Base-by-base conservation (phyloP, 306 rosid genomes). In the Lathyrus oleraceus region DNA sequence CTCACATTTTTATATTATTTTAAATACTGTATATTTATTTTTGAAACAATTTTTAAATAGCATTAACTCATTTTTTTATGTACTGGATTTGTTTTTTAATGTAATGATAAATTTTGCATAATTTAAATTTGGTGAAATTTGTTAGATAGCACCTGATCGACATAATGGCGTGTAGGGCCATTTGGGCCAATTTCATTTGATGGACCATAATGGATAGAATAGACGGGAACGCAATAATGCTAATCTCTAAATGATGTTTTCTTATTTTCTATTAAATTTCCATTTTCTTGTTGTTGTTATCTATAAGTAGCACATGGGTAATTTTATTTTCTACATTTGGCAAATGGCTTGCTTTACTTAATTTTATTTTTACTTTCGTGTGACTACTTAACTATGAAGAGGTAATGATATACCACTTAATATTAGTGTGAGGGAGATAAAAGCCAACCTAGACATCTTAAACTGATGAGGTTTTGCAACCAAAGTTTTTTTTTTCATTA, bases 201-300 rank as follows among this genome's bases (percentile, higher is more conserved):
- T 51, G 58, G 58, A 19, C 58, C 28, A 9, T 19, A 23, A 19
- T 51, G 28, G 28, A 63, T 63, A 8, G 57, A 8, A 65, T 53
- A 40, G 71, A 53, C 10, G 25, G 8, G 27, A 74, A 42, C 25
- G 67, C 59, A 54, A 61, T 69, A 35, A 69, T 70, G 28, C 36
- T 40, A 59, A 20, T 54, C 14, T 61, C 57, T 4, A 16, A 23
- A 1, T 20, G 59, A 66, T 35, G 9, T 63, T 45, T 38, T 39
- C 14, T n/a, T 62, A 9, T 36, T 69, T 47, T 63, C 68, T 16
- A 30, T 42, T 27, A 54, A 43, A 4, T 54, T 77, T 64, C 57
- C 49, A 36, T 65, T 65, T 65, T 47, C 19, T 27, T 36, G 39
- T 35, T 14, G n/a, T 63, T 71, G 62, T 20, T 56, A 19, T 48